Evolutionary conservation across 805 yeast genomes (phyloP), one percentile per base, ranked within the genome.

Genomic region (Nakazawaea wyomingensis): DNA sequence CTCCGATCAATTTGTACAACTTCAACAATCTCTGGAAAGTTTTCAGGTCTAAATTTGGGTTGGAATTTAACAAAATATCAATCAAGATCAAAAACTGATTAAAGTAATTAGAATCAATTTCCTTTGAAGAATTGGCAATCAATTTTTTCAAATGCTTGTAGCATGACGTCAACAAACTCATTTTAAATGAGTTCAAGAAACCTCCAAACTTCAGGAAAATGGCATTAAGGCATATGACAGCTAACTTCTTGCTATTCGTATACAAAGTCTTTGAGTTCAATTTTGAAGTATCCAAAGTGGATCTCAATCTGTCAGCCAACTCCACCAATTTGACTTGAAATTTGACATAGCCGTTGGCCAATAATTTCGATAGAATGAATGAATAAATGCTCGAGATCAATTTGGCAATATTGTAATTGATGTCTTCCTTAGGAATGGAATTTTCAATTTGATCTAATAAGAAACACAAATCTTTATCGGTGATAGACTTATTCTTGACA

Each of bases 111-210:
- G 56, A 52, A 26, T 54, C 52, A 22, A 60, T 64, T 19, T 62
- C 55, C 10, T 61, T 53, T 1, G 57, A 46, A 33, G 60, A 61
- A 33, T 62, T 57, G 38, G 61, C 68, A 38, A 58, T 53, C 22
- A 61, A 56, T 41, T 64, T 64, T 24, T 41, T 54, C 33, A 64
- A 29, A 44, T 61, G 58, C 44, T 59, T 62, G 45, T 64, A 64
- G 6, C 55, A 26, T 4, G 54, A 31, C 6, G 59, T 59, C 20
- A 62, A 43, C 19, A 64, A 28, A 6, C 50, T 49, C 20, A 37
- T 41, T 41, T 64, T 64, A 42, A 41, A 53, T 9, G 60, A 55
- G 37, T 61, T 63, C 18, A 64, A 48, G 29, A 64, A 64, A 1
- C 69, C 69, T 34, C 54, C 53, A 40, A 64, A 64, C 33, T 53